Conservation (phyloP, 2,329 filamentous ascomycete genomes). For the Penicillium sp. region DNA sequence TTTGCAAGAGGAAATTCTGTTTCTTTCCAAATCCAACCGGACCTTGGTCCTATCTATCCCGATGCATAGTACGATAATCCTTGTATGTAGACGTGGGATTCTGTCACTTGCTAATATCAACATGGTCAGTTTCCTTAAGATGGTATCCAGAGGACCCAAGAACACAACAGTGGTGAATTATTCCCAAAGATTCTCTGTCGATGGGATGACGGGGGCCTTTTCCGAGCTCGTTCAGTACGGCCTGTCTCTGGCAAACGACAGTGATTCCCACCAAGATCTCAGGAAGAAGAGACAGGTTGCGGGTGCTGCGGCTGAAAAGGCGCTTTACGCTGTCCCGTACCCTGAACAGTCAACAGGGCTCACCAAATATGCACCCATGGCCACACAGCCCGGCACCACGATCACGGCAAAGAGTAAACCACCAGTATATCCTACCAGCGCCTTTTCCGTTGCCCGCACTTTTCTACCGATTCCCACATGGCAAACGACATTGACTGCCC, state of each 20-base stretch:
- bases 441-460: slow-evolving; percentile 50
- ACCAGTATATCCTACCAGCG: slow-evolving; percentile 54
- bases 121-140: slow-evolving; percentile 52
- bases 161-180: slow-evolving; percentile 57
- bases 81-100: not conserved
- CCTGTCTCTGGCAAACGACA: slow-evolving; percentile 21
- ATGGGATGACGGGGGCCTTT: slow-evolving; percentile 61
- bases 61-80: slow-evolving; percentile 54
- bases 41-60: slow-evolving; percentile 41
- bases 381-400: slow-evolving; percentile 55
- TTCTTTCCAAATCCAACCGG: slow-evolving; percentile 42
- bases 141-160: slow-evolving; percentile 50
- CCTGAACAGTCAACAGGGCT: slow-evolving; percentile 51
- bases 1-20: slow-evolving; percentile 41
- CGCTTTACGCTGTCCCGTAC: slow-evolving; percentile 44
- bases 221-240: slow-evolving; percentile 32
- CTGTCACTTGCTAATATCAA: not conserved
- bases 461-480: slow-evolving; percentile 45
- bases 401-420: slow-evolving; percentile 52
- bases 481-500: slow-evolving; percentile 49
- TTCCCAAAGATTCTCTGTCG: slow-evolving; percentile 61
- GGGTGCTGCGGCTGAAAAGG: slow-evolving; percentile 4
- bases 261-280: slow-evolving; percentile 18
- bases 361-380: slow-evolving; percentile 60
- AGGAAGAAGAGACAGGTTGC: slow-evolving; percentile 29